A percentile compares a stretch with the other conserved stretches of the same genome.
These are phyloP conservation scores for Talaromyces sp. DNA, from an alignment of 2,329 filamentous ascomycete genomes.

Conservation along the genomic window DNA sequence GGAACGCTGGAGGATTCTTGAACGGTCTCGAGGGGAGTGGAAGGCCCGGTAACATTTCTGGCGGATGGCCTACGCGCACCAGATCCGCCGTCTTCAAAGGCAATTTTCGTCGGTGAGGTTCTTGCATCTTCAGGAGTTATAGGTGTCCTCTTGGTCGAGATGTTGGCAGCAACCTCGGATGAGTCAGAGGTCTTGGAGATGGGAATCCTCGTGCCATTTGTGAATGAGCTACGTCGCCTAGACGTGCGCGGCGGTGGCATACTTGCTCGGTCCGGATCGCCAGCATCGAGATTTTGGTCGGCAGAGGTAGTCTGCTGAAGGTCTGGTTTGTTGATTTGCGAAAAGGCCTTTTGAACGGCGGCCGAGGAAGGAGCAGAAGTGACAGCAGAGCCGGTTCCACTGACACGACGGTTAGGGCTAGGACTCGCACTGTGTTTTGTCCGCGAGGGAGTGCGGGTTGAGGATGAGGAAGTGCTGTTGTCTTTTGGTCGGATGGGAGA, in stretches of 20 bases:
- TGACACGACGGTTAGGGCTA: constrained; percentile 54
- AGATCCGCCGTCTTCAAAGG: constrained; percentile 43
- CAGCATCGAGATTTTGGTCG: constrained; percentile 59
- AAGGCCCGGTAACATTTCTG: constrained; percentile 56
- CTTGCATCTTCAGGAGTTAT: constrained; percentile 21
- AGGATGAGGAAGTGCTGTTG: constrained; percentile 12
- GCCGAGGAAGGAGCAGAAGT: constrained; percentile 53
- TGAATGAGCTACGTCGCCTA: constrained; percentile 12
- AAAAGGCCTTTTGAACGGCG: constrained; percentile 63
- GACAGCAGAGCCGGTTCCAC: constrained; percentile 32
- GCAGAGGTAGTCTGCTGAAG: constrained; percentile 52
- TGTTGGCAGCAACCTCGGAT: constrained; percentile 27
- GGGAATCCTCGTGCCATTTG: constrained; percentile 8
- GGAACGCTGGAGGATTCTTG: constrained; percentile 82
- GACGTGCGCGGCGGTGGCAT: constrained; percentile 27
- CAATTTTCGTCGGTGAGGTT: constrained; percentile 23
- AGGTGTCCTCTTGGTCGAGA: constrained; percentile 28
- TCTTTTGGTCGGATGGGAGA: constrained; percentile 39
- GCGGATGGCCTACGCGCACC: constrained; percentile 52
- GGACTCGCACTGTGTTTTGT: constrained; percentile 65
- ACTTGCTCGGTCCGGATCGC: constrained; percentile 60
- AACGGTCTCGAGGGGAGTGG: constrained; percentile 75
- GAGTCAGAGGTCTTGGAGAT: constrained; percentile 21
- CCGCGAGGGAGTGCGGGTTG: constrained; percentile 46
- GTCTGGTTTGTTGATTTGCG: constrained; percentile 63